These are phyloP conservation scores for Diaporthe sp. DNA, from an alignment of 2,329 filamentous ascomycete genomes.

Conservation along the genomic window DNA sequence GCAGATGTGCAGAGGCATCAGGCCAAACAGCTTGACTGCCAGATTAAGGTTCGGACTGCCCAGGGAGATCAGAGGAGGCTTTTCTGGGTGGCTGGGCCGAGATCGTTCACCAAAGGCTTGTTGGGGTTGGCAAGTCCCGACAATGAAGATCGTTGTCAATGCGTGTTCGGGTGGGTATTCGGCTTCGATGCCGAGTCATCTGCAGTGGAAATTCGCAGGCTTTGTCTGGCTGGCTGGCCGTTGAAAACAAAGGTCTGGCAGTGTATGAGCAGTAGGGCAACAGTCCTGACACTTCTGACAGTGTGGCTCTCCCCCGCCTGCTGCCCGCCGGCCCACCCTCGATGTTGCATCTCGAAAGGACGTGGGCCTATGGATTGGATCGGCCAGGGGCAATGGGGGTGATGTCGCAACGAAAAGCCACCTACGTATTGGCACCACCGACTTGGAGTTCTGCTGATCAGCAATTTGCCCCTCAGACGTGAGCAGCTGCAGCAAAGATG, in stretches of 20 bases:
- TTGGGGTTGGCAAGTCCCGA: neutral
- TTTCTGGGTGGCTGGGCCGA: constrained; percentile 1
- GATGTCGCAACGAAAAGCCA: constrained; percentile 24
- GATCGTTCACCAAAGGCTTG: neutral
- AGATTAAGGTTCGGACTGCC: constrained; percentile 24
- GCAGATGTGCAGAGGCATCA: constrained; percentile 1
- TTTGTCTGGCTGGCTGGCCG: neutral
- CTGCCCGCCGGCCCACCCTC: neutral
- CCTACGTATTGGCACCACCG: neutral
- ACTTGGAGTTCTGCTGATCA: constrained; percentile 9
- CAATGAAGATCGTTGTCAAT: neutral
- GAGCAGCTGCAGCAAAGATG: neutral
- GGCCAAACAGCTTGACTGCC: constrained; percentile 15
- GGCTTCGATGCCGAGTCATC: constrained; percentile 9
- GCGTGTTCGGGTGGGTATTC: constrained; percentile 27
- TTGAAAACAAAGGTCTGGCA: neutral
- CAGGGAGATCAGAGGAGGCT: neutral
- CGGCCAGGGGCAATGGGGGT: constrained; percentile 7
- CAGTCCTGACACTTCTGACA: neutral
- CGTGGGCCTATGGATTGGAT: constrained; percentile 28
- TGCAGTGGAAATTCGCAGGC: neutral
- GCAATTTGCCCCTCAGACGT: constrained; percentile 9
- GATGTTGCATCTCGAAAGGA: constrained; percentile 17
- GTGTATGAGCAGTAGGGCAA: neutral
- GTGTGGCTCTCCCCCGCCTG: neutral